These are phyloP conservation scores for Suillus bovinus DNA, from an alignment of 768 basidiomycete genomes.

Conservation along the genomic window DNA sequence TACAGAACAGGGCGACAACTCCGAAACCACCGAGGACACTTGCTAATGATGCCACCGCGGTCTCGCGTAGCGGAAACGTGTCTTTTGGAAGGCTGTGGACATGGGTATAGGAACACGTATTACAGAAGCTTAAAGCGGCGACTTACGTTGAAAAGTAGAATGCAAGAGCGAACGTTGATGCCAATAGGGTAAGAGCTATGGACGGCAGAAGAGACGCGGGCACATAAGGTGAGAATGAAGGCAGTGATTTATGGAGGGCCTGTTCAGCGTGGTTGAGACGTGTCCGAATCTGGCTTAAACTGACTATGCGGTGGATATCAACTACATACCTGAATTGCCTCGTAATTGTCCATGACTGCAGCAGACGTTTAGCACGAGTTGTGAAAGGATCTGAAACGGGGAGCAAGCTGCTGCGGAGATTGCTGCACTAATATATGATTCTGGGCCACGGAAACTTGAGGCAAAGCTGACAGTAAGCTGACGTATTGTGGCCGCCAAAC, in stretches of 20 bases:
- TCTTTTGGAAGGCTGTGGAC: slow-evolving; percentile 71
- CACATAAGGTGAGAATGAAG: slow-evolving; percentile 71
- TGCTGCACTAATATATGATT: slow-evolving; percentile 8
- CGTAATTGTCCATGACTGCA: slow-evolving; percentile 56
- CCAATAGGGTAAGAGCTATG: slow-evolving; percentile 72
- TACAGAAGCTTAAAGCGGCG: slow-evolving; percentile 4
- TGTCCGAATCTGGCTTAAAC: neutral
- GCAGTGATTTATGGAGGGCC: slow-evolving; percentile 66
- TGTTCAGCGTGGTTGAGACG: slow-evolving; percentile 24
- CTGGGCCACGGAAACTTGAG: slow-evolving; percentile 12
- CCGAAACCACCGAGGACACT: slow-evolving; percentile 86
- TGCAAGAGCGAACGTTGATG: slow-evolving; percentile 76
- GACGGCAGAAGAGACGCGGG: slow-evolving; percentile 69
- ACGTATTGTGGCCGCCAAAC: slow-evolving; percentile 55
- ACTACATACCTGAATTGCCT: slow-evolving; percentile 49
- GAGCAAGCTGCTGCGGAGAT: slow-evolving; percentile 7
- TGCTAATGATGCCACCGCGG: slow-evolving; percentile 67
- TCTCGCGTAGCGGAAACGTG: slow-evolving; percentile 64
- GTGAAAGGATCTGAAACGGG: slow-evolving; percentile 8
- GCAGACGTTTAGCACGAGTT: slow-evolving; percentile 12
- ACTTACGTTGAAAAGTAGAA: slow-evolving; percentile 91
- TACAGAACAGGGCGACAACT: slow-evolving; percentile 86
- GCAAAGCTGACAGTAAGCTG: too few species aligned
- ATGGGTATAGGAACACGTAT: slow-evolving; percentile 6
- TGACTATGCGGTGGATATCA: neutral